Evolutionary conservation across 306 rosid species (phyloP).

Genomic region (Cucurbita ficifolia): DNA sequence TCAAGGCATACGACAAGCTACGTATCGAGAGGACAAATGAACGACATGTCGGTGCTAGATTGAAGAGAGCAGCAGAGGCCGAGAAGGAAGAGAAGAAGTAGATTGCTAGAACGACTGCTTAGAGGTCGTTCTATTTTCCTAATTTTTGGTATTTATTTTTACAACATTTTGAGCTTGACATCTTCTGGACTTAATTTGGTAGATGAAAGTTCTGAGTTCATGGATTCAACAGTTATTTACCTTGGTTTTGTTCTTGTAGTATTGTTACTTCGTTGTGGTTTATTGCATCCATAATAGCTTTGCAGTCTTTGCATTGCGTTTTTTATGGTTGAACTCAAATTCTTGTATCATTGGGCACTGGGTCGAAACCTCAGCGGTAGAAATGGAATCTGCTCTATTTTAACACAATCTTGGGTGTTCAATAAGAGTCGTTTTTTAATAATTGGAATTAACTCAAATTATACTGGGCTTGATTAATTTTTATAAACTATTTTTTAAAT

Average conservation of each 20-base stretch:
- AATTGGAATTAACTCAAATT: too few relatives aligned
- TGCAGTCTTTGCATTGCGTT: background rate
- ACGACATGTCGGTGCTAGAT: constrained; percentile 40
- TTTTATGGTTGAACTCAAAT: background rate
- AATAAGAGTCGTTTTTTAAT: too few relatives aligned
- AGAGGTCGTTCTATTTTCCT: background rate
- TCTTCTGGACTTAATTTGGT: constrained; percentile 4
- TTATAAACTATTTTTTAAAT: too few relatives aligned
- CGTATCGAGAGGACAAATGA: constrained; percentile 34
- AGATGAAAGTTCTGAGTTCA: constrained; percentile 1
- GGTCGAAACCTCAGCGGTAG: background rate
- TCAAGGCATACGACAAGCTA: constrained; percentile 44
- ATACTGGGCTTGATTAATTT: too few relatives aligned
- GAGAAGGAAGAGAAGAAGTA: constrained; percentile 59
- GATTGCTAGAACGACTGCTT: background rate
- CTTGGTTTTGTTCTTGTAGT: background rate
- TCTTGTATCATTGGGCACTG: background rate
- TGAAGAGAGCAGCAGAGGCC: constrained; percentile 51
- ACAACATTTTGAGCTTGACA: background rate
- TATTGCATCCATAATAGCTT: background rate
- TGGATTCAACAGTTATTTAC: background rate
- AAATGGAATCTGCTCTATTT: background rate
- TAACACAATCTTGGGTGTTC: background rate
- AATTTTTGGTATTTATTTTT: constrained; percentile 4
- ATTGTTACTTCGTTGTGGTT: background rate